These are phyloP conservation scores for Dendryphion nanum DNA, from an alignment of 2,329 filamentous ascomycete genomes.

Conservation along the genomic window DNA sequence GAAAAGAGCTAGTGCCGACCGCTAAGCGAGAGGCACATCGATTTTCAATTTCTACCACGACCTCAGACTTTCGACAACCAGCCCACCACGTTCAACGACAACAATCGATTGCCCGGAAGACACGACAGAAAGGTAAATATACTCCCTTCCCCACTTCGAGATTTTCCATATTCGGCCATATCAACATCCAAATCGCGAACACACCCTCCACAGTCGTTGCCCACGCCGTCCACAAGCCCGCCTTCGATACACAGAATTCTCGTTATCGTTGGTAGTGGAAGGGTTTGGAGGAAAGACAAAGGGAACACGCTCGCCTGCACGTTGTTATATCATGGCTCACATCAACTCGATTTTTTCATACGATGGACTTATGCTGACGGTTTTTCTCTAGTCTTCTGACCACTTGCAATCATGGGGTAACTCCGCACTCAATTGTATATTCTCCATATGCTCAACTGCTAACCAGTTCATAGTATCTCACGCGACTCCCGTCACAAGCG, in stretches of 20 bases:
- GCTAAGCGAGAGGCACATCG: too few species aligned
- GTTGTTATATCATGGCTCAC: too few species aligned
- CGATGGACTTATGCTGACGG: slow-evolving; percentile 25
- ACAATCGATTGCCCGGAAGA: slow-evolving; percentile 37
- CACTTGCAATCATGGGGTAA: slow-evolving; percentile 55
- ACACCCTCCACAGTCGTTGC: too few species aligned
- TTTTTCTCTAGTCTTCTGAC: slow-evolving; percentile 41
- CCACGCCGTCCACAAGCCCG: too few species aligned
- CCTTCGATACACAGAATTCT: too few species aligned
- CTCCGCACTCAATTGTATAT: slow-evolving; percentile 15
- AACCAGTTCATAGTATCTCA: slow-evolving; percentile 74
- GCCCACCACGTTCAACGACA: slow-evolving; percentile 30
- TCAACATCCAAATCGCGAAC: too few species aligned
- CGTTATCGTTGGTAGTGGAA: too few species aligned
- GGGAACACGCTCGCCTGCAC: too few species aligned
- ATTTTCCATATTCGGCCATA: too few species aligned
- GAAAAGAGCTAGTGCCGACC: too few species aligned
- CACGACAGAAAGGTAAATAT: slow-evolving; percentile 32
- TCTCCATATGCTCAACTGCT: slow-evolving; percentile 25
- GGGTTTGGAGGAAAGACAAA: too few species aligned
- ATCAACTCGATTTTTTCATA: too few species aligned
- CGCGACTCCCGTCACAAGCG: slow-evolving; percentile 99
- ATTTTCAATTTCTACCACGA: slow-evolving; percentile 8
- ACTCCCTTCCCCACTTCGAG: not conserved
- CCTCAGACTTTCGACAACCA: slow-evolving; percentile 21